A percentile compares a stretch with the other conserved stretches of the same genome.
phyloP scores from a whole-genome alignment of 148 eudicot genomes.

The Vaccinium vitisidaea region DNA sequence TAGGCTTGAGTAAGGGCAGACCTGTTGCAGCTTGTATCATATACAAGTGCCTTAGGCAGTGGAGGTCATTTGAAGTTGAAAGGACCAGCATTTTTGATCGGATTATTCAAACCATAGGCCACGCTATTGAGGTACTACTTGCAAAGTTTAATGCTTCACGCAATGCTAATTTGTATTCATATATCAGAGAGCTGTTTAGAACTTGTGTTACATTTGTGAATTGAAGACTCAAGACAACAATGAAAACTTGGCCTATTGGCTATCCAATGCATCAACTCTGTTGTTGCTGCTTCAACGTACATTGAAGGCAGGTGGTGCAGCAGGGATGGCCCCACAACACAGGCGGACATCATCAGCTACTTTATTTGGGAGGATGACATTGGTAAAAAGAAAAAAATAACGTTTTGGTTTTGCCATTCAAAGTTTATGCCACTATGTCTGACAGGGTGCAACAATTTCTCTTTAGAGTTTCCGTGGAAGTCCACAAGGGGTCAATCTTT shows the following conservation, averaged over 20 bases:
- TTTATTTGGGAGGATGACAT: constrained; percentile 82
- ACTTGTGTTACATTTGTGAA: constrained; percentile 20
- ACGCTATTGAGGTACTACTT: constrained; percentile 69
- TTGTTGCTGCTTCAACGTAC: constrained; percentile 78
- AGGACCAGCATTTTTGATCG: constrained; percentile 83
- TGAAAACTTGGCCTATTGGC: constrained; percentile 79
- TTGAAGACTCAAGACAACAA: constrained; percentile 79
- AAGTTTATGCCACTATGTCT: background rate
- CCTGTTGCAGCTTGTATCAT: constrained; percentile 89
- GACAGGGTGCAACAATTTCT: constrained; percentile 8
- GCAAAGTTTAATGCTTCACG: background rate
- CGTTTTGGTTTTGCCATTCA: background rate
- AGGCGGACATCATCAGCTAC: constrained; percentile 65
- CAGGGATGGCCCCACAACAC: constrained; percentile 68
- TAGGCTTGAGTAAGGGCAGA: constrained; percentile 74
- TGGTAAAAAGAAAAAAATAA: constrained; percentile 31
- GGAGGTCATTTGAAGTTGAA: constrained; percentile 94
- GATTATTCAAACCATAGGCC: constrained; percentile 77
- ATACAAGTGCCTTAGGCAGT: constrained; percentile 86
- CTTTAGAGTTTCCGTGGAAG: constrained; percentile 81
- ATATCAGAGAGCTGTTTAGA: constrained; percentile 9
- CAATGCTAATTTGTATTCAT: constrained; percentile 10
- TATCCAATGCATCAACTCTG: constrained; percentile 77
- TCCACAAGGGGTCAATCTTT: constrained; percentile 63
- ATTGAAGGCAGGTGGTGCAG: constrained; percentile 66